These are phyloP conservation scores for Trypanosoma platydactyli DNA, from an alignment of 208 protist genomes.

Conservation along the genomic window DNA sequence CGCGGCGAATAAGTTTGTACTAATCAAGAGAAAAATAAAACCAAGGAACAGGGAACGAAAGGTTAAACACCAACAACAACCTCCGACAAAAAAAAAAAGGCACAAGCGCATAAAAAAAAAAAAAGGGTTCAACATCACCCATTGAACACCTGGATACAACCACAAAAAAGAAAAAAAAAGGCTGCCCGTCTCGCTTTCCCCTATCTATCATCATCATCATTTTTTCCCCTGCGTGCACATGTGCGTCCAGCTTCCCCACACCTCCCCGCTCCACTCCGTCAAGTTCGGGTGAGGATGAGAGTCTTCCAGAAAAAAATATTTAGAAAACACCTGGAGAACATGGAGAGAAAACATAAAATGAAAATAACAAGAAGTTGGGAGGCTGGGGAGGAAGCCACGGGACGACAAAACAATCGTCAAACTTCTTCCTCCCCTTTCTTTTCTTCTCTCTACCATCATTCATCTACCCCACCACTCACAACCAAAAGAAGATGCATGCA, in stretches of 20 bases:
- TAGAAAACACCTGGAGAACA: too few relatives aligned
- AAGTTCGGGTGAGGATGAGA: not conserved
- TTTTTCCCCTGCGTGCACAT: not conserved
- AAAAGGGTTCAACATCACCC: not conserved
- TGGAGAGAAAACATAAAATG: constrained; percentile 12
- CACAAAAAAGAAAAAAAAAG: too few relatives aligned
- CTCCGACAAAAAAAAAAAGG: constrained; percentile 1
- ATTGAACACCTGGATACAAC: too few relatives aligned
- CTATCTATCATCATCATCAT: not conserved
- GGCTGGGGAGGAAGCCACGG: not conserved
- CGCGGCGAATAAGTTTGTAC: not conserved
- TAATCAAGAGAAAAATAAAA: constrained; percentile 16
- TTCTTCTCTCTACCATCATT: not conserved
- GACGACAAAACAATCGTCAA: constrained; percentile 11
- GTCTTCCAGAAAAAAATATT: constrained; percentile 12
- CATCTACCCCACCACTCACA: not conserved
- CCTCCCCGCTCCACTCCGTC: not conserved
- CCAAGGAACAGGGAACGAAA: too few relatives aligned
- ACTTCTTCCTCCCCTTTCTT: not conserved
- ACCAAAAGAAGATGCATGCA: not conserved
- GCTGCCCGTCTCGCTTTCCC: not conserved
- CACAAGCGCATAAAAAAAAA: not conserved
- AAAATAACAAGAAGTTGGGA: constrained; percentile 16
- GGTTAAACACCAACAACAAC: too few relatives aligned
- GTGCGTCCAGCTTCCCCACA: not conserved